phyloP scores from a whole-genome alignment of 164 flowering plant species.

The Nymphaea colorata region DNA sequence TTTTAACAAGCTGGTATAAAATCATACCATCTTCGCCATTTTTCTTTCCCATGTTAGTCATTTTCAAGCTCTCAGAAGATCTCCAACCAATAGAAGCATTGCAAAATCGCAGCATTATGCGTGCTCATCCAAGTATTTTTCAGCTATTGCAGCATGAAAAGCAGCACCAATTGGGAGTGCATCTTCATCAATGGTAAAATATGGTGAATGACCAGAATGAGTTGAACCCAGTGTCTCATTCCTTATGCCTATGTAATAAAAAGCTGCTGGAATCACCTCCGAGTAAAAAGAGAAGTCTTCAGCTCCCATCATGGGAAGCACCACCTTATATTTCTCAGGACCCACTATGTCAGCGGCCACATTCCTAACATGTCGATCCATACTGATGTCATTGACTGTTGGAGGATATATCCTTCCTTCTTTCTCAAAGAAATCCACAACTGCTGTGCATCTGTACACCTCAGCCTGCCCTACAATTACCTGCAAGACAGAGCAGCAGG shows the following conservation, averaged over 20 bases:
- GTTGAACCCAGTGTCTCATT: conserved; percentile 61
- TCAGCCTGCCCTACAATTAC: conserved; percentile 63
- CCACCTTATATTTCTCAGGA: conserved; percentile 30
- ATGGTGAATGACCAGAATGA: conserved; percentile 68
- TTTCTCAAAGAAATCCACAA: conserved; percentile 62
- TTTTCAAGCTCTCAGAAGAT: background rate
- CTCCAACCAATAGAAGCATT: background rate
- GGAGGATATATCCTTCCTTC: conserved; percentile 58
- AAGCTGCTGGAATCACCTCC: conserved; percentile 57
- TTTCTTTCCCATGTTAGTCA: too few relatives aligned
- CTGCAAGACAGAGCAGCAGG: conserved; percentile 22
- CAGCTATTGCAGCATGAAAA: conserved; percentile 69
- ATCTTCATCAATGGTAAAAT: conserved; percentile 77
- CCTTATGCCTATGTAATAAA: conserved; percentile 66
- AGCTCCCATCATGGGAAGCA: conserved; percentile 68
- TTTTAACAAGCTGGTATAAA: background rate
- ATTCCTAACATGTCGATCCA: conserved; percentile 59
- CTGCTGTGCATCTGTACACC: conserved; percentile 65
- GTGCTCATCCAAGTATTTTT: conserved; percentile 60
- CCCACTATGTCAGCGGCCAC: conserved; percentile 56
- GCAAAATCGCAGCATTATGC: background rate
- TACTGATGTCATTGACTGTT: conserved; percentile 49
- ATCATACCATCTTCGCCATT: background rate
- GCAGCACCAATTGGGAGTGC: conserved; percentile 74
- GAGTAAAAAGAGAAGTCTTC: conserved; percentile 97